Conservation (phyloP, 176 grass and related monocot species). For the Chrysopogon serrulatus region DNA sequence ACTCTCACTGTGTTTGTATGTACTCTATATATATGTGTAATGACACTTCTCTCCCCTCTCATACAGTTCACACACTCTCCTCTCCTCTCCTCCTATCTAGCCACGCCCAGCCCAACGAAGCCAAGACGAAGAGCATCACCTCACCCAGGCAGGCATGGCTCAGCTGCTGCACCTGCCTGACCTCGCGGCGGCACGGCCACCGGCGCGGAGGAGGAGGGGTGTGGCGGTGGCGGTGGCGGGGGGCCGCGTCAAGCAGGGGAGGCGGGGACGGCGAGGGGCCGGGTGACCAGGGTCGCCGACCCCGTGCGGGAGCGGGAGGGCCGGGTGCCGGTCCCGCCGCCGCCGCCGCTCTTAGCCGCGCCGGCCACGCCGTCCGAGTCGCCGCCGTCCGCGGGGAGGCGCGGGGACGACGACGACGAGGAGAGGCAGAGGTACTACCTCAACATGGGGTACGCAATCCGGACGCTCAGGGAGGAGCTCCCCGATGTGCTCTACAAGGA, state of each 20-base stretch:
- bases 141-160: constrained; percentile 23
- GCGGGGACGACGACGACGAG: constrained; percentile 53
- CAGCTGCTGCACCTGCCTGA: constrained; percentile 55
- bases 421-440: constrained; percentile 78
- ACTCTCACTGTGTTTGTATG: neutral
- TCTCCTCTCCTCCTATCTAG: neutral
- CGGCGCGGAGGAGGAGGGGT: neutral
- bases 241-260: constrained; percentile 50
- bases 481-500: constrained; percentile 68
- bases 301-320: constrained; percentile 49
- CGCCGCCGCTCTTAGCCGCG: constrained; percentile 42
- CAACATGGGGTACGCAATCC: constrained; percentile 92
- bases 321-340: constrained; percentile 11
- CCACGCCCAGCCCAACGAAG: neutral
- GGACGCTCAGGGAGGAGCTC: constrained; percentile 89
- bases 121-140: neutral
- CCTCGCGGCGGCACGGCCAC: constrained; percentile 37
- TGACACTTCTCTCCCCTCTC: constrained; percentile 11
- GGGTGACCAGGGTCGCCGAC: constrained; percentile 69
- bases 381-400: constrained; percentile 25
- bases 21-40: neutral
- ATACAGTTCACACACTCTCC: constrained; percentile 27
- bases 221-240: constrained; percentile 3
- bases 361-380: constrained; percentile 47
- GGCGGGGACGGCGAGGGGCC: constrained; percentile 35